Conservation (phyloP, 805 yeast species). For the Tetrapisispora taiwanensis region DNA sequence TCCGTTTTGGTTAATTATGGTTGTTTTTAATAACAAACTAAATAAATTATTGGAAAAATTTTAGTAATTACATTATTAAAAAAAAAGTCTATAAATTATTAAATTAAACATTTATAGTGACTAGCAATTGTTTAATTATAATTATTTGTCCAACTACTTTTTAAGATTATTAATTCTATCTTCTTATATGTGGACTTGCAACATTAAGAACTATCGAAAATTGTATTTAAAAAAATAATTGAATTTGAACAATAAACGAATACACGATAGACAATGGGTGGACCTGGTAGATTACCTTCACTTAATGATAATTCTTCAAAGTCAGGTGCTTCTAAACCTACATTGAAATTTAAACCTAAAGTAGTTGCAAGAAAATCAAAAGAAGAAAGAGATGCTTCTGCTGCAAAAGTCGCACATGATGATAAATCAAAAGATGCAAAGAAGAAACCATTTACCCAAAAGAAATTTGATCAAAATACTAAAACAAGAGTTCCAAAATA, state of each 20-base stretch:
- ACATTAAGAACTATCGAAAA: too few species aligned
- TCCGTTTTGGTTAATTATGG: background rate
- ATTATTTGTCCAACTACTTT: too few species aligned
- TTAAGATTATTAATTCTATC: too few species aligned
- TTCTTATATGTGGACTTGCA: too few species aligned
- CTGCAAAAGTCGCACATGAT: slow-evolving; percentile 41
- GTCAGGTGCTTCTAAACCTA: slow-evolving; percentile 31
- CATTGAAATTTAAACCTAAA: slow-evolving; percentile 75
- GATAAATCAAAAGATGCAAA: slow-evolving; percentile 10
- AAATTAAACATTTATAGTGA: too few species aligned
- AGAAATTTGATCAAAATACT: background rate
- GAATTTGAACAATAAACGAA: too few species aligned
- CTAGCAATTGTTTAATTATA: too few species aligned
- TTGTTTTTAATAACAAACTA: background rate
- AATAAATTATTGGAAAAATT: too few species aligned
- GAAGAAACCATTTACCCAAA: slow-evolving; percentile 6
- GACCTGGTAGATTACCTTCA: slow-evolving; percentile 24
- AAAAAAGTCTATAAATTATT: too few species aligned
- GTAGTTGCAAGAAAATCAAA: slow-evolving; percentile 74
- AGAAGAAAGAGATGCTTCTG: slow-evolving; percentile 73
- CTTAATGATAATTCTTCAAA: slow-evolving; percentile 10
- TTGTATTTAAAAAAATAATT: too few species aligned
- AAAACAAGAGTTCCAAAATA: slow-evolving; percentile 19
- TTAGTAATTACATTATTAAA: too few species aligned
- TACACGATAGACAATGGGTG: background rate